These are phyloP conservation scores for Boletus vinaceobasis DNA, from an alignment of 768 basidiomycete species.

Conservation along the genomic window DNA sequence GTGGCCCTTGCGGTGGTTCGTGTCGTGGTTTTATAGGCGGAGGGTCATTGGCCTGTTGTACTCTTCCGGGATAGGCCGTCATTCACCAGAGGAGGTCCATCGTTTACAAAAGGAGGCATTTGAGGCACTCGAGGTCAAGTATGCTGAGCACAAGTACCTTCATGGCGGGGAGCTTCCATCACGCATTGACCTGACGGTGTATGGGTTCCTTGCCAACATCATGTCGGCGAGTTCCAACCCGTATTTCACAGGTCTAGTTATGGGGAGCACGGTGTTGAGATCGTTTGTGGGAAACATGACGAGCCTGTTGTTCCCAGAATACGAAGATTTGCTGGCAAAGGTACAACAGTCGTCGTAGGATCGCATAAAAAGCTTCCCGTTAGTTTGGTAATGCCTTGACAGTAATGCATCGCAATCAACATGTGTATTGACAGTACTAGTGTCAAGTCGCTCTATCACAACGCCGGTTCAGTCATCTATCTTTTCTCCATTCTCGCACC, in stretches of 20 bases:
- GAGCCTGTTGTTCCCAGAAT: conserved; percentile 25
- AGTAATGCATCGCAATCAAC: neutral
- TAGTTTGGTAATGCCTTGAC: neutral
- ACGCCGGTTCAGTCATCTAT: too few species aligned
- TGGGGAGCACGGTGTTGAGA: conserved; percentile 17
- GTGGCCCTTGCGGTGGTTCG: conserved; percentile 21
- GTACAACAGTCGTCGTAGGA: neutral
- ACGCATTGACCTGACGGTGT: conserved; percentile 27
- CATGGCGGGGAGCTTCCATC: conserved; percentile 28
- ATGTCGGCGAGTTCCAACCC: conserved; percentile 20
- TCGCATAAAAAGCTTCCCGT: neutral
- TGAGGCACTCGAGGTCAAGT: conserved; percentile 29
- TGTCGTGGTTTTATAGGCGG: conserved; percentile 23
- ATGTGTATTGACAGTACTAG: neutral
- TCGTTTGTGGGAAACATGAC: conserved; percentile 26
- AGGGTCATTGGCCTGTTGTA: conserved; percentile 17
- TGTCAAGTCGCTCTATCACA: conserved; percentile 9
- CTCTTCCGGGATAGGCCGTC: conserved; percentile 28
- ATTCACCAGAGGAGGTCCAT: conserved; percentile 32
- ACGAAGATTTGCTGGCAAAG: conserved; percentile 15
- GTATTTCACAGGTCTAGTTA: conserved; percentile 23
- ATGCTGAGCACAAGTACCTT: conserved; percentile 22
- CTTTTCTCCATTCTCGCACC: neutral
- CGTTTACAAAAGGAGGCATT: conserved; percentile 29
- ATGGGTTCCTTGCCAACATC: conserved; percentile 32